Percentiles rank a stretch among this genome's conserved stretches.
Evolutionary conservation across 331 rosid species (phyloP).

Genomic region (Rhamnella rubrinervis): DNA sequence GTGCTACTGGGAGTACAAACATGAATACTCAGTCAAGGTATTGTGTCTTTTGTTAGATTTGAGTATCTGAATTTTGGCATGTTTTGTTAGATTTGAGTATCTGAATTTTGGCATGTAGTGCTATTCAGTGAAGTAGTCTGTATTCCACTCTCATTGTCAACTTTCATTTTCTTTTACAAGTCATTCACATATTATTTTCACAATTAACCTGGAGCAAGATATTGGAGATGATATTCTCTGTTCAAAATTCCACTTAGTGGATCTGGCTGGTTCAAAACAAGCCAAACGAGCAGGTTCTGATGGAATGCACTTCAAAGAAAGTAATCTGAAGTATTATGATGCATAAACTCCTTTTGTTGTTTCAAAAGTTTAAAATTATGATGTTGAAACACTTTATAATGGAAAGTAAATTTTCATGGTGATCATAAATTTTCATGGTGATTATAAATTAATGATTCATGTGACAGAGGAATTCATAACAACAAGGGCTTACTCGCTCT

Average conservation of each 20-base stretch:
- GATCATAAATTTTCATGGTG: no score
- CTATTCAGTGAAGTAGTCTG: neutral
- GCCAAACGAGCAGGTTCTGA: constrained; percentile 93
- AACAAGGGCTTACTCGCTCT: no score
- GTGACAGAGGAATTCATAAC: no score
- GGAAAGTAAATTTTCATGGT: neutral
- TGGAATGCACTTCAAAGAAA: constrained; percentile 91
- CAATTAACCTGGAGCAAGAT: constrained; percentile 83
- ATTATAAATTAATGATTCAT: no score
- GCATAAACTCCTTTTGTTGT: neutral
- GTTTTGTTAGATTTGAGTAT: neutral
- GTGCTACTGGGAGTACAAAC: constrained; percentile 94
- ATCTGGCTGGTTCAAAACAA: constrained; percentile 90
- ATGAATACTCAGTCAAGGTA: constrained; percentile 97
- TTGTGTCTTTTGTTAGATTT: no score
- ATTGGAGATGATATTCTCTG: constrained; percentile 72
- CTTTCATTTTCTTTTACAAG: constrained; percentile 24
- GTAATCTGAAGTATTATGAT: constrained; percentile 30
- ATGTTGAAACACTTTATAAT: neutral
- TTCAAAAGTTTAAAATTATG: neutral
- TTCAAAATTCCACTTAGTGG: constrained; percentile 87
- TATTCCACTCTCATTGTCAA: neutral
- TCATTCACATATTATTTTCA: constrained; percentile 93
- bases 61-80: no score
- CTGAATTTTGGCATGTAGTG: neutral